Evolutionary conservation across 208 protist species (phyloP).

Genomic region (Porcisia hertigi): DNA sequence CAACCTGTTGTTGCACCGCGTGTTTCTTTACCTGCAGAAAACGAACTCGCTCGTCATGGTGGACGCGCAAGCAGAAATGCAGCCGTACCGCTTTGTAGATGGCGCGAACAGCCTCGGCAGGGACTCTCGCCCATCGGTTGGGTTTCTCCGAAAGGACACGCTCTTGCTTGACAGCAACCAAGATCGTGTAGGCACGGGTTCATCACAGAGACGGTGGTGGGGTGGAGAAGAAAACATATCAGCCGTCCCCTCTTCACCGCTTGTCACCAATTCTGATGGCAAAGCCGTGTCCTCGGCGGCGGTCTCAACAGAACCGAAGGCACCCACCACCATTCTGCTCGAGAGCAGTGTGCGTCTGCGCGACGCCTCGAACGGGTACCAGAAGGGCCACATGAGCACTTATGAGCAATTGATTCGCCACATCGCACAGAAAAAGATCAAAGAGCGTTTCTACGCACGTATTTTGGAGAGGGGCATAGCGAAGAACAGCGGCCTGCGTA

Average conservation of each 20-base stretch:
- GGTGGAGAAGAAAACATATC: not conserved
- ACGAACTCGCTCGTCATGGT: conserved; percentile 50
- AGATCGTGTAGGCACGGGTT: not conserved
- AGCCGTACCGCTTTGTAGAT: conserved; percentile 58
- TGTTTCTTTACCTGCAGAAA: conserved; percentile 67
- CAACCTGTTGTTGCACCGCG: conserved; percentile 58
- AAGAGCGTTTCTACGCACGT: conserved; percentile 32
- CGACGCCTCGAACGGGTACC: conserved; percentile 58
- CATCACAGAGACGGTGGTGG: conserved; percentile 5
- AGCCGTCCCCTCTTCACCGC: not conserved
- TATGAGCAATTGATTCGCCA: conserved; percentile 58
- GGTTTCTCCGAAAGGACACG: conserved; percentile 17
- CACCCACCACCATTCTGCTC: conserved; percentile 26
- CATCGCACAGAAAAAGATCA: conserved; percentile 39
- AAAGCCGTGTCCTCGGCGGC: too few species aligned
- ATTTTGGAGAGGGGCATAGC: conserved; percentile 36
- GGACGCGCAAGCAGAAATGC: conserved; percentile 43
- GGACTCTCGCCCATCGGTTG: conserved; percentile 8
- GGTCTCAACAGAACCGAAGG: not conserved
- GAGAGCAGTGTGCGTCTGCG: conserved; percentile 41
- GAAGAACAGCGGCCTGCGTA: conserved; percentile 12
- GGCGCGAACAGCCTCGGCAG: conserved; percentile 19
- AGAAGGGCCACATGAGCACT: conserved; percentile 47
- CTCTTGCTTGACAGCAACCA: conserved; percentile 8
- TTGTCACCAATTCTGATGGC: not conserved